phyloP scores from a whole-genome alignment of 192 early-diverging fungal genomes.

The Coemansia biformis region DNA sequence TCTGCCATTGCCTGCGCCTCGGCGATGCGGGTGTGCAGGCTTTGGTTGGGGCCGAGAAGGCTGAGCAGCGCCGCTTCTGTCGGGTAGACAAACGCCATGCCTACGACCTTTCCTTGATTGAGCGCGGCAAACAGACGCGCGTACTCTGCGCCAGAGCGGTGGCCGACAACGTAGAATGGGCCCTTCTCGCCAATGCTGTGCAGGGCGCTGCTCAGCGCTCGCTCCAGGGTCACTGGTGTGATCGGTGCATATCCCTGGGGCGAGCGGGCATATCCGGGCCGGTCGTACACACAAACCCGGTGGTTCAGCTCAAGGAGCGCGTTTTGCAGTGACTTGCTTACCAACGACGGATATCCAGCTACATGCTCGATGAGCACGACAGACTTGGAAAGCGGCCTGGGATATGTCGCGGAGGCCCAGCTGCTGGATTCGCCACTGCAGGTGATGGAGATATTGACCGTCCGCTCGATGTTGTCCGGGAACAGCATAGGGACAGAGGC shows the following conservation, averaged over 20 bases:
- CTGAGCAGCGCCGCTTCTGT: slow-evolving; percentile 19
- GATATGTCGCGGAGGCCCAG: neutral
- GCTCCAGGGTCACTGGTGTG: slow-evolving; percentile 6
- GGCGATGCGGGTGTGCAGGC: neutral
- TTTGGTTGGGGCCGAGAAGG: slow-evolving; percentile 3
- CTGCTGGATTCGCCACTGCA: slow-evolving; percentile 13
- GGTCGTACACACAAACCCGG: slow-evolving; percentile 36
- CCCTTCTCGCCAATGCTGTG: slow-evolving; percentile 10
- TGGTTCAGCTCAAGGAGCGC: slow-evolving; percentile 17
- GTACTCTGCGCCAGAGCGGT: slow-evolving; percentile 36
- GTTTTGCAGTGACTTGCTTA: slow-evolving; percentile 21
- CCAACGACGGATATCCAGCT: slow-evolving; percentile 23
- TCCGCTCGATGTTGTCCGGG: slow-evolving; percentile 10
- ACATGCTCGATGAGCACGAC: slow-evolving; percentile 41
- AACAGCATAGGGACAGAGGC: slow-evolving; percentile 3
- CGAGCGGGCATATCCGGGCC: slow-evolving; percentile 39
- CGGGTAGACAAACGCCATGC: slow-evolving; percentile 32
- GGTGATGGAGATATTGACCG: slow-evolving; percentile 13
- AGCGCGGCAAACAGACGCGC: slow-evolving; percentile 20
- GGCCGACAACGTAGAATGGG: slow-evolving; percentile 39
- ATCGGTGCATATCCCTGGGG: slow-evolving; percentile 37
- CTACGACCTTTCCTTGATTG: slow-evolving; percentile 12
- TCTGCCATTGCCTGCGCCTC: slow-evolving; percentile 6
- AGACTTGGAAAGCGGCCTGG: slow-evolving; percentile 6
- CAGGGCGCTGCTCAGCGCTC: slow-evolving; percentile 17